Base-by-base conservation (phyloP, 257 asterid species). In the Linderniella brevidens region DNA sequence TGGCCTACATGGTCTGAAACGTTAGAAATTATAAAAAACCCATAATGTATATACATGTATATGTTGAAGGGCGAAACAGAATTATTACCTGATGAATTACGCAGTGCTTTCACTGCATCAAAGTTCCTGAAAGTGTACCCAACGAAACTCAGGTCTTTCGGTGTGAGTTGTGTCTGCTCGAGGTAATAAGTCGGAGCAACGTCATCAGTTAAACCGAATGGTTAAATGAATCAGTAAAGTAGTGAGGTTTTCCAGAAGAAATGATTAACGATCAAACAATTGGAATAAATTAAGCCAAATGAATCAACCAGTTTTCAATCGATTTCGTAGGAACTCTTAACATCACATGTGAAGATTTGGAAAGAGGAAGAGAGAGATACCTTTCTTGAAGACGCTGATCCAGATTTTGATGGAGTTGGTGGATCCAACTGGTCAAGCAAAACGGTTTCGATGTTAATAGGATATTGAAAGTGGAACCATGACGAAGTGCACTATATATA, bases 101-200 rank as follows among this genome's bases (percentile, higher is more conserved):
- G 90, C 44, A 88, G 70, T 36, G 90, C 93, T 76, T 86, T 88
- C 68, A 84, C 74, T 56, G 95, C 98, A 54, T 84, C 97, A 4
- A 87, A 87, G 73, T 87, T 87, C 75, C 80, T 87, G 79, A 73
- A 87, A 8, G 97, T 87, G 68, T 87, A 87, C 50, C 97, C 97
- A 75, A 87, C 95, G 59, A 87, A 87, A 64, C 79, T 87, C 65
- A 87, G 56, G 66, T 87, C 97, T 65, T 80, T 78, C 11, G 93
- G 93, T 60, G 77, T 74, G 46, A 83, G 75, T 61, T 63, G 75
- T 73, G 76, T 36, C 92, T 76, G 71, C 52, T 64, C 35, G 49
- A 25, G 32, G 32, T 25, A 25, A 25, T 25, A 25, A 25, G 32
- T 25, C 6, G 32, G 32, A 25, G 32, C 32, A 25, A 25, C 6